Conservation (phyloP, 2,329 filamentous ascomycete species). For the Sporothrix globosa region DNA sequence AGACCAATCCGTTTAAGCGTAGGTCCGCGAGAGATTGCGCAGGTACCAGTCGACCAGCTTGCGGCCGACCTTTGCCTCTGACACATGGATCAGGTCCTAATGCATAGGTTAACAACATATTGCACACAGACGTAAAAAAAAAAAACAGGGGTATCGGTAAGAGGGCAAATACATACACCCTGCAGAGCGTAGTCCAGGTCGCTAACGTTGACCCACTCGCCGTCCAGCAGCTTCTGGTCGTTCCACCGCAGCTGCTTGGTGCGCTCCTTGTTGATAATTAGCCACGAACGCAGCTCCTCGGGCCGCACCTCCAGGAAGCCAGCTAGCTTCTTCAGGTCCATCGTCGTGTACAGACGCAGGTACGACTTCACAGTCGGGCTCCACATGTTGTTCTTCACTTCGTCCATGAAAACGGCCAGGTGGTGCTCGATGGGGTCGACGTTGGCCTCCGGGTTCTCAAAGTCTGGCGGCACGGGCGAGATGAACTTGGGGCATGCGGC, state of each 20-base stretch:
- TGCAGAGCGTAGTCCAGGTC: conserved; percentile 98
- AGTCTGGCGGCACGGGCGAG: conserved; percentile 93
- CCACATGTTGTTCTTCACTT: conserved; percentile 99
- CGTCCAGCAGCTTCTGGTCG: conserved; percentile 86
- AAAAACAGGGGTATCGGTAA: conserved; percentile 6
- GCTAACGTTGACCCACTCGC: conserved; percentile 88
- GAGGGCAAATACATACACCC: conserved; percentile 65
- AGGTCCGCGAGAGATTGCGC: conserved; percentile 92
- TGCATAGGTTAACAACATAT: neutral
- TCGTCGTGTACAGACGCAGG: conserved; percentile 97
- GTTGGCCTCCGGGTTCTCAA: conserved; percentile 95
- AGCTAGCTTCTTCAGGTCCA: conserved; percentile 97
- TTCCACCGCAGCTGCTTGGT: conserved; percentile 95
- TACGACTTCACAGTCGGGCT: conserved; percentile 98
- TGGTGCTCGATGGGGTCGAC: conserved; percentile 98
- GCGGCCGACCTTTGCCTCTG: conserved; percentile 95
- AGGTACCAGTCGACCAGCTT: conserved; percentile 99
- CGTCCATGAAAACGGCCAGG: conserved; percentile 97
- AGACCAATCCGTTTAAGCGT: conserved; percentile 59
- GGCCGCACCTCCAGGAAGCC: conserved; percentile 96
- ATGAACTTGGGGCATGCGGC: conserved; percentile 99
- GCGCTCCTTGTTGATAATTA: conserved; percentile 97
- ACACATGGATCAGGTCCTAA: conserved; percentile 95
- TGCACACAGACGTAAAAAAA: neutral
- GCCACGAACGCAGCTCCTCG: conserved; percentile 91